Evolutionary conservation across 2,329 filamentous ascomycete genomes (phyloP), one percentile per base, ranked within the genome.

Genomic region (Ophiobolus disseminans): DNA sequence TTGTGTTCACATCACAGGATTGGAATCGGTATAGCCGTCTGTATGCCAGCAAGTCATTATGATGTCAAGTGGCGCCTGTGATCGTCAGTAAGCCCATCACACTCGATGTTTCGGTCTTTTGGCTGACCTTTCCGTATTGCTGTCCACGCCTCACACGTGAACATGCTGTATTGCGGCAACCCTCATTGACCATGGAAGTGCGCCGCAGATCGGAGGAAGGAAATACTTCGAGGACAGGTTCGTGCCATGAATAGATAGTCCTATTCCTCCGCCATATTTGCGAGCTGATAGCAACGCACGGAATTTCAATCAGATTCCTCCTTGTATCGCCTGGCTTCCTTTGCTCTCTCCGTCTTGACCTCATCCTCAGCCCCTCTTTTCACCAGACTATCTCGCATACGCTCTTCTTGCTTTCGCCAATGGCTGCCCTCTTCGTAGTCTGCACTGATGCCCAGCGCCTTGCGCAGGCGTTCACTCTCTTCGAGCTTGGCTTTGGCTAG

Each of bases 401-500:
- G 80, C 73, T 93, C 89, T 68, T 94, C 90, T 70, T 95, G 89
- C 56, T 85, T 86, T 76, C 84, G 86, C 89, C 91, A 94, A 72
- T 96, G 89, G 40, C 87, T 83, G 5, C 90, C 91, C 73, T 95
- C 90, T 68, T 93, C 86, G 64, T 94, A 94, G 70, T 93, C 83
- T 68, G 87, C 87, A 68, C 86, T 86, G 65, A 97, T 96, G 40
- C 91, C 92, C 59, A 99, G 79, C 6, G 94, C 94, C 73, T 82
- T 89, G 57, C 93, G 80, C 70, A 99, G 78, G 63, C 89, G 83
- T 76, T 97, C 92, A 73, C 88, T 96, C 81, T 99, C 94, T 72
- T 90, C 88, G 61, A 96, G 93, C 82, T 99, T 99, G 51, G 93
- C 94, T 66, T 94, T 89, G 14, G 94, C 94, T 72, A 96, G 82